These are phyloP conservation scores for Russula vinacea DNA, from an alignment of 768 basidiomycete genomes.

Conservation along the genomic window DNA sequence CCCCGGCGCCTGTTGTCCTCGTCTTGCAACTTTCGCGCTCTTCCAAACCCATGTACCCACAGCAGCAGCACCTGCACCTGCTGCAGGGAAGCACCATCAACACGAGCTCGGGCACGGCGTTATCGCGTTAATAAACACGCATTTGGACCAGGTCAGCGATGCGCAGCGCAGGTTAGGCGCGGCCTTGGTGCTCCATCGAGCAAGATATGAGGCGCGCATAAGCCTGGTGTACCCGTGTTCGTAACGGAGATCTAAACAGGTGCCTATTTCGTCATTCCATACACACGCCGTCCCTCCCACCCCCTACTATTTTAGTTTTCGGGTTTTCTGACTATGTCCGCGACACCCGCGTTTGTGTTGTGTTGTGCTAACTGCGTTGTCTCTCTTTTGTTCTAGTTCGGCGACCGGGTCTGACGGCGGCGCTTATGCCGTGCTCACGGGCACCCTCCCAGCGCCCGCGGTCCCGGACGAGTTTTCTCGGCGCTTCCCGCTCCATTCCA, in stretches of 20 bases:
- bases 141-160: constrained; percentile 55
- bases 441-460: constrained; percentile 40
- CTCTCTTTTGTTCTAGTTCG: constrained; percentile 35
- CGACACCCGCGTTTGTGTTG: background rate
- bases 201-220: constrained; percentile 45
- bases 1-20: constrained; percentile 50
- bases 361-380: too few species aligned
- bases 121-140: constrained; percentile 50
- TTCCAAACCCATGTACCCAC: constrained; percentile 32
- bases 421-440: constrained; percentile 52
- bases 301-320: background rate
- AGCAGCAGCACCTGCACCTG: background rate
- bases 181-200: constrained; percentile 49
- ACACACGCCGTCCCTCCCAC: too few species aligned
- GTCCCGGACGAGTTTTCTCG: constrained; percentile 45
- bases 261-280: background rate
- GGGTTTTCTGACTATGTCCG: background rate
- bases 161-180: constrained; percentile 50
- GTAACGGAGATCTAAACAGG: constrained; percentile 55
- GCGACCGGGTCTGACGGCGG: constrained; percentile 45
- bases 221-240: constrained; percentile 40
- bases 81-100: background rate
- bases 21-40: constrained; percentile 48
- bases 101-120: constrained; percentile 12
- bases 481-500: constrained; percentile 40